A percentile compares a stretch with the other conserved stretches of the same genome.
phyloP scores from a whole-genome alignment of 1,284 basidiomycete species.

The Puccinia novopanici region DNA sequence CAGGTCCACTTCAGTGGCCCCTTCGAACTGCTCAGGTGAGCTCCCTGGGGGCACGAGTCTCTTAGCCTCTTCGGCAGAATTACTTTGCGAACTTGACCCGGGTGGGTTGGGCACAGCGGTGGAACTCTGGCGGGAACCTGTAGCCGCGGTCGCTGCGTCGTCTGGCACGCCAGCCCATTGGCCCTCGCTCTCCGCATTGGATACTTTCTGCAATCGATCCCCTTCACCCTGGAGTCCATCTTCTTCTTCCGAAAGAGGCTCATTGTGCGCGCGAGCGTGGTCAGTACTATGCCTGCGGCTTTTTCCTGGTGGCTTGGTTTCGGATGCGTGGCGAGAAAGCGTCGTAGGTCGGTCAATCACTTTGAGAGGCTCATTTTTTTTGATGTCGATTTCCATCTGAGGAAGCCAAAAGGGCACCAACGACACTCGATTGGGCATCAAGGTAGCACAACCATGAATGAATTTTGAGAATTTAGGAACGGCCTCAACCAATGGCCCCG shows the following conservation, averaged over 20 bases:
- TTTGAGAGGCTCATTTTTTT: constrained; percentile 73
- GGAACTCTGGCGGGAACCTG: constrained; percentile 71
- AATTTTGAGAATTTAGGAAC: constrained; percentile 64
- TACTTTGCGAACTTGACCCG: constrained; percentile 61
- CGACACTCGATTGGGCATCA: constrained; percentile 77
- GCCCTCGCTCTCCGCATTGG: constrained; percentile 74
- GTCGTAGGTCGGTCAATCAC: constrained; percentile 68
- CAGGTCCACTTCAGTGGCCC: constrained; percentile 58
- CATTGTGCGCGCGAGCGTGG: constrained; percentile 66
- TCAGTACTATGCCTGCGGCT: constrained; percentile 60
- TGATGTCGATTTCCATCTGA: constrained; percentile 86
- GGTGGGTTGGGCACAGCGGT: background rate
- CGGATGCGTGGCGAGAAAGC: constrained; percentile 55
- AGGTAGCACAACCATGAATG: constrained; percentile 32
- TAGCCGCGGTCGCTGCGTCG: constrained; percentile 72
- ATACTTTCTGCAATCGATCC: constrained; percentile 61
- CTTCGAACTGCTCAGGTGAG: constrained; percentile 54
- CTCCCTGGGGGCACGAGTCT: constrained; percentile 48
- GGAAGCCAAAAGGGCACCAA: constrained; percentile 96
- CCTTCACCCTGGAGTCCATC: constrained; percentile 72
- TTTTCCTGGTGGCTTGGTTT: constrained; percentile 49
- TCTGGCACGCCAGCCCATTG: constrained; percentile 73
- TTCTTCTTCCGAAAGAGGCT: constrained; percentile 87
- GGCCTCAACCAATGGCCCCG: constrained; percentile 88
- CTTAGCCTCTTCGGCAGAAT: constrained; percentile 53